Conservation (phyloP, 257 asterid species). For the Jasminum sambac region DNA sequence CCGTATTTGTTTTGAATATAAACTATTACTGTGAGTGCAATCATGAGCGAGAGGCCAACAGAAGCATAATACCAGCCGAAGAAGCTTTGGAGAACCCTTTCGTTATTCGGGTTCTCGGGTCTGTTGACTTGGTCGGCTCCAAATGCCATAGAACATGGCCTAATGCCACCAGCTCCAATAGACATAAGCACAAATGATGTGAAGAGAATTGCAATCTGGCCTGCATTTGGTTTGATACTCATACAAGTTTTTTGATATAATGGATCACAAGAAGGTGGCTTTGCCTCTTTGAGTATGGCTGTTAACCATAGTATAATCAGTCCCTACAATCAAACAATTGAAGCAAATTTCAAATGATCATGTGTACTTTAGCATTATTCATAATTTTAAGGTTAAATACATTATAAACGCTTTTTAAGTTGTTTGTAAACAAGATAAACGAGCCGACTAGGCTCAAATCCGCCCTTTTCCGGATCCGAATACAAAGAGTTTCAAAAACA, state of each 20-base stretch:
- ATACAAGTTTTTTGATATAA: conserved; percentile 36
- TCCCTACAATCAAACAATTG: conserved; percentile 38
- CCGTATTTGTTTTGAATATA: conserved; percentile 53
- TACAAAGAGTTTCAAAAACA: too few species aligned
- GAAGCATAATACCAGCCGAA: conserved; percentile 73
- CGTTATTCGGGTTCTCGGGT: conserved; percentile 50
- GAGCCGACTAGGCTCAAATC: too few species aligned
- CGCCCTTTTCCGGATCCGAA: too few species aligned
- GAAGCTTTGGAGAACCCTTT: conserved; percentile 52
- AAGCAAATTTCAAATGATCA: not conserved
- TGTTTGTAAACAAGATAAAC: too few species aligned
- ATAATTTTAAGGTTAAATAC: too few species aligned
- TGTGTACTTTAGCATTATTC: too few species aligned
- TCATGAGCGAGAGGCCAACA: conserved; percentile 48
- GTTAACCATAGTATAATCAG: conserved; percentile 51
- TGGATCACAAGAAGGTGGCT: conserved; percentile 45
- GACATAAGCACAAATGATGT: conserved; percentile 56
- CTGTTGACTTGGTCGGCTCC: conserved; percentile 79
- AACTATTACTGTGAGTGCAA: conserved; percentile 53
- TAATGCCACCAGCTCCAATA: conserved; percentile 67
- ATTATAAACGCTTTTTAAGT: too few species aligned
- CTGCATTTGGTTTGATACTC: conserved; percentile 42
- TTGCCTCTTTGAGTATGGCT: conserved; percentile 40
- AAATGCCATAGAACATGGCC: conserved; percentile 77
- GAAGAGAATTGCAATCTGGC: conserved; percentile 51